Conservation (phyloP, 2,329 filamentous ascomycete genomes). For the Exophiala sp. region DNA sequence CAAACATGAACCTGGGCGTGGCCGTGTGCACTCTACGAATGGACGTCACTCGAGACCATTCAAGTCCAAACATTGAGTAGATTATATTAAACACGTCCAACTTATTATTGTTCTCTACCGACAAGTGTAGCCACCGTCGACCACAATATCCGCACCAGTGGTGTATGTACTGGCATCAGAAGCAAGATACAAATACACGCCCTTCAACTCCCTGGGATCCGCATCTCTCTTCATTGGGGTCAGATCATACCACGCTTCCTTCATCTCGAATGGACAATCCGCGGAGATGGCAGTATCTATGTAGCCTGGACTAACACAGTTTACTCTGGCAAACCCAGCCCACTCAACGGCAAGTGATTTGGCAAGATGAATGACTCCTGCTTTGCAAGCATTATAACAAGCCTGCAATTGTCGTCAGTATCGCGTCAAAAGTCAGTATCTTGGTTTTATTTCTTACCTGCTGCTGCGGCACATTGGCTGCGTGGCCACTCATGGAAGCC, state of each 20-base stretch:
- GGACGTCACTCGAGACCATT: too few relatives aligned
- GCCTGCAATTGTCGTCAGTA: slow-evolving; percentile 64
- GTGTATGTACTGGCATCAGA: slow-evolving; percentile 78
- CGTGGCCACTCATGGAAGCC: slow-evolving; percentile 72
- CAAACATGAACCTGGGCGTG: too few relatives aligned
- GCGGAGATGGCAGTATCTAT: slow-evolving; percentile 56
- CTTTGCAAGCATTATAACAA: slow-evolving; percentile 48
- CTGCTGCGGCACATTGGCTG: slow-evolving; percentile 58
- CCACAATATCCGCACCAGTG: slow-evolving; percentile 68
- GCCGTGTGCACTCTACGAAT: too few relatives aligned
- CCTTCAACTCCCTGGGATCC: slow-evolving; percentile 70
- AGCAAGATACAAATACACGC: slow-evolving; percentile 73
- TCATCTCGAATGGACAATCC: slow-evolving; percentile 46
- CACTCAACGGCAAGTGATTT: slow-evolving; percentile 40
- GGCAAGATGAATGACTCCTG: slow-evolving; percentile 36
- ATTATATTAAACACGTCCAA: too few relatives aligned
- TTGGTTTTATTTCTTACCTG: not conserved
- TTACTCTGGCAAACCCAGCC: slow-evolving; percentile 38
- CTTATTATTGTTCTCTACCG: too few relatives aligned
- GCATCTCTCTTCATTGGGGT: slow-evolving; percentile 64
- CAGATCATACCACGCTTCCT: slow-evolving; percentile 56
- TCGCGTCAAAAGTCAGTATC: slow-evolving; percentile 58
- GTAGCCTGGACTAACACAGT: slow-evolving; percentile 39
- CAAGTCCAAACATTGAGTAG: too few relatives aligned
- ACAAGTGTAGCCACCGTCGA: slow-evolving; percentile 67